Evolutionary conservation across 2,329 filamentous ascomycete genomes (phyloP).

Genomic region (Penicillium sp.): DNA sequence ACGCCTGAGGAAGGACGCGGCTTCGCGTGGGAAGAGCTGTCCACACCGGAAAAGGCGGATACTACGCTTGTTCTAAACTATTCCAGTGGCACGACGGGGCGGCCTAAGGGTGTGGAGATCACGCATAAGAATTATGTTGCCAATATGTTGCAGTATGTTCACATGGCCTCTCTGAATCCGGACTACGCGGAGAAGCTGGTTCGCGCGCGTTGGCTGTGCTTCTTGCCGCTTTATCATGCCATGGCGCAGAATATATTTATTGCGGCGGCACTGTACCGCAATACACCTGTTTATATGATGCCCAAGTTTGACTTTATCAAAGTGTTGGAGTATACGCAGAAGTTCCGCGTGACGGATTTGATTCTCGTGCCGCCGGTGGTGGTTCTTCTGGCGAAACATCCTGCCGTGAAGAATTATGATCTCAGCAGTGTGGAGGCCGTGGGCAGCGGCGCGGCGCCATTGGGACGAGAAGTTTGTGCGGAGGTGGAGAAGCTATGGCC

Average conservation of each 20-base stretch:
- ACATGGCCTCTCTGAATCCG: slow-evolving; percentile 51
- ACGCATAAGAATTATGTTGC: slow-evolving; percentile 77
- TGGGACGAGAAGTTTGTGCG: slow-evolving; percentile 56
- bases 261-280: slow-evolving; percentile 57
- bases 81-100: slow-evolving; percentile 72
- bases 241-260: slow-evolving; percentile 74
- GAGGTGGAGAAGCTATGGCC: slow-evolving; percentile 65
- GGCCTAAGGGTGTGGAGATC: slow-evolving; percentile 83
- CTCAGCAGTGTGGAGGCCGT: slow-evolving; percentile 66
- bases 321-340: slow-evolving; percentile 70
- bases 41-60: slow-evolving; percentile 46
- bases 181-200: slow-evolving; percentile 52
- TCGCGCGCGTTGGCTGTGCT: slow-evolving; percentile 60
- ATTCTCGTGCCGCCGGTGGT: slow-evolving; percentile 75
- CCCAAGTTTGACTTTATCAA: slow-evolving; percentile 73
- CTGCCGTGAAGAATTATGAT: slow-evolving; percentile 67
- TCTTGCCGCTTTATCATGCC: slow-evolving; percentile 78
- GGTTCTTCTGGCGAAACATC: slow-evolving; percentile 73
- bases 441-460: slow-evolving; percentile 71
- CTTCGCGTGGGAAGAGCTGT: slow-evolving; percentile 64
- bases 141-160: slow-evolving; percentile 67
- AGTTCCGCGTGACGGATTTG: slow-evolving; percentile 69
- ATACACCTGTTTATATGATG: slow-evolving; percentile 76
- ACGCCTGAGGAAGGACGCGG: slow-evolving; percentile 54
- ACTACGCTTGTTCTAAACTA: slow-evolving; percentile 72